Conservation (phyloP, 257 asterid genomes). For the Dorcoceras hygrometricum region DNA sequence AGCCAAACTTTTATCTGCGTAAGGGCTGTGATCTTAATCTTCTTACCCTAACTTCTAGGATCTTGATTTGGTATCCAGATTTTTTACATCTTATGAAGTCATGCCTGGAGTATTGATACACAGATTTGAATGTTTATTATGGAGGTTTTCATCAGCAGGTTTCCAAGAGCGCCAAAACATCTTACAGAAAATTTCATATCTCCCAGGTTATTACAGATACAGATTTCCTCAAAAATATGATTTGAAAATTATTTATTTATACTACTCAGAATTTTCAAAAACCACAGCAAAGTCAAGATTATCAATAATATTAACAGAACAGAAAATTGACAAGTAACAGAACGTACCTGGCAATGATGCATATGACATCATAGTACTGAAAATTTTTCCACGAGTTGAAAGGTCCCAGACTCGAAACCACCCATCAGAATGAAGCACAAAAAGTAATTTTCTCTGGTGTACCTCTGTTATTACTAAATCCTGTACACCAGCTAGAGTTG, state of each 20-base stretch:
- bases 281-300: conserved; percentile 9
- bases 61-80: background rate
- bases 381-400: conserved; percentile 48
- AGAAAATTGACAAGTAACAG: conserved; percentile 11
- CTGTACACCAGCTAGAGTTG: conserved; percentile 61
- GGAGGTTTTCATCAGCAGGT: background rate
- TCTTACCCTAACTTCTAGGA: background rate
- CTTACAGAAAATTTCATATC: background rate
- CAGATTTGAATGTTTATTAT: background rate
- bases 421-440: conserved; percentile 93
- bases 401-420: conserved; percentile 81
- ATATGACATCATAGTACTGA: conserved; percentile 50
- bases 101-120: background rate
- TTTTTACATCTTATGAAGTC: background rate
- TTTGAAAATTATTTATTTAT: background rate
- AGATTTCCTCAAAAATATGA: background rate
- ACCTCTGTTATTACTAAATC: conserved; percentile 65
- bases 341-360: conserved; percentile 53
- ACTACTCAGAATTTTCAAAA: conserved; percentile 8
- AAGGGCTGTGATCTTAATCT: background rate
- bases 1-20: background rate
- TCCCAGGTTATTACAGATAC: background rate
- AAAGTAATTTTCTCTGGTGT: conserved; percentile 54
- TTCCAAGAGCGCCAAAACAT: background rate
- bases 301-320: conserved; percentile 14